A percentile compares a stretch with the other conserved stretches of the same genome.
These are phyloP conservation scores for Volvariella surrecta DNA, from an alignment of 1,284 basidiomycete genomes.

Conservation along the genomic window DNA sequence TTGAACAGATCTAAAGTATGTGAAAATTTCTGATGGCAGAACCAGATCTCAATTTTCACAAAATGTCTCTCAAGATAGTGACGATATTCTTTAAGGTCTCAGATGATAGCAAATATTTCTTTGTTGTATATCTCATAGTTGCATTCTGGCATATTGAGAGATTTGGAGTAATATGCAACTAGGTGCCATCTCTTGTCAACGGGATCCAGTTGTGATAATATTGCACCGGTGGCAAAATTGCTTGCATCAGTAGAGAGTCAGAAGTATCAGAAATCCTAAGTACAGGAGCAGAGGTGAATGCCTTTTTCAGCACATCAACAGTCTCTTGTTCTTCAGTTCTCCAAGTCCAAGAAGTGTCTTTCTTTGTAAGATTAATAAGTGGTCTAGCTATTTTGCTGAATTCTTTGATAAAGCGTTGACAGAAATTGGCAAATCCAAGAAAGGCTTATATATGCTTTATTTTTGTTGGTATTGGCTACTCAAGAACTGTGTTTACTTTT, in stretches of 20 bases:
- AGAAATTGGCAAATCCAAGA: slow-evolving; percentile 16
- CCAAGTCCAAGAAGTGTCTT: slow-evolving; percentile 5
- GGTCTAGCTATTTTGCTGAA: slow-evolving; percentile 20
- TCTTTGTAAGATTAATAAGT: slow-evolving; percentile 12
- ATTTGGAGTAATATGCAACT: slow-evolving; percentile 17
- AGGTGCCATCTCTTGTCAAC: slow-evolving; percentile 15
- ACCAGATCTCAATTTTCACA: too few relatives aligned
- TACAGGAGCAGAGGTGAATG: slow-evolving; percentile 9
- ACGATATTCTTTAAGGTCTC: too few relatives aligned
- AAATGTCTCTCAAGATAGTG: too few relatives aligned
- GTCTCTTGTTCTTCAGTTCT: slow-evolving; percentile 1
- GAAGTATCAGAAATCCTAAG: slow-evolving; percentile 9
- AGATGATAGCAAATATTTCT: too few relatives aligned
- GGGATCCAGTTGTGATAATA: slow-evolving; percentile 12
- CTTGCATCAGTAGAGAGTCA: too few relatives aligned
- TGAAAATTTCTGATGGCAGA: slow-evolving; percentile 37
- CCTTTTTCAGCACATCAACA: neutral
- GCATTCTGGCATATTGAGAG: slow-evolving; percentile 11
- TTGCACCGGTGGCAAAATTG: slow-evolving; percentile 15
- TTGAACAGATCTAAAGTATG: slow-evolving; percentile 26
- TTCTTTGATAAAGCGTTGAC: slow-evolving; percentile 27
- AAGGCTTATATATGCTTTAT: too few relatives aligned
- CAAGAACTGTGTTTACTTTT: too few relatives aligned
- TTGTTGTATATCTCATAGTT: too few relatives aligned
- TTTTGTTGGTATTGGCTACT: too few relatives aligned